These are phyloP conservation scores for Stramenopiles sp. DNA, from an alignment of 352 stramenopile species.

Conservation along the genomic window DNA sequence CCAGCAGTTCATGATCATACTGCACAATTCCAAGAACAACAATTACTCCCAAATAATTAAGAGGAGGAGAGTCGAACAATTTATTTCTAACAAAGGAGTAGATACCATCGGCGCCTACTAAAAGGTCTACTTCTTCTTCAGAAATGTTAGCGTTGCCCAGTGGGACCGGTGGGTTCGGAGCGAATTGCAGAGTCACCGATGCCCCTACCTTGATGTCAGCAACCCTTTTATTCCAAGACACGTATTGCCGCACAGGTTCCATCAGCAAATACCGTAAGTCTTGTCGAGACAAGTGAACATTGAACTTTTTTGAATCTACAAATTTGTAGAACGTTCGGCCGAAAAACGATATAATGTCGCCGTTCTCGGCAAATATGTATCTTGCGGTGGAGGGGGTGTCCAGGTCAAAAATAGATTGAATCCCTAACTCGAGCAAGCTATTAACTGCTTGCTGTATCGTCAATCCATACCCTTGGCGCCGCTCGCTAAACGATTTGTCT, in stretches of 20 bases:
- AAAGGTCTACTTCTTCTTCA: not conserved
- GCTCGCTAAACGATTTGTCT: slow-evolving; percentile 33
- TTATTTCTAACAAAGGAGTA: not conserved
- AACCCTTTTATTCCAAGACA: slow-evolving; percentile 15
- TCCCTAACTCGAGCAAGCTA: slow-evolving; percentile 28
- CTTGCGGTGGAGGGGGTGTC: slow-evolving; percentile 38
- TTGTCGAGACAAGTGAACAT: slow-evolving; percentile 44
- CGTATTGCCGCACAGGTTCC: slow-evolving; percentile 18
- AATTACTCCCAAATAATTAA: too few species aligned
- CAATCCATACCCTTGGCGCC: slow-evolving; percentile 43
- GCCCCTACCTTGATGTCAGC: not conserved
- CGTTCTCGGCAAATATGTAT: slow-evolving; percentile 34
- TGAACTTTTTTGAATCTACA: slow-evolving; percentile 30
- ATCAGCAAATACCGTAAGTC: slow-evolving; percentile 29
- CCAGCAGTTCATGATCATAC: too few species aligned
- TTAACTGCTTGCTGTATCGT: slow-evolving; percentile 48
- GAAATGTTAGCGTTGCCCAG: not conserved
- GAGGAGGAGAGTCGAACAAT: too few species aligned
- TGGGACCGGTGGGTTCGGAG: not conserved
- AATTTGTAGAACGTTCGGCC: slow-evolving; percentile 31
- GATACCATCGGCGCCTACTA: slow-evolving; percentile 21
- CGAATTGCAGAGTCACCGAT: not conserved
- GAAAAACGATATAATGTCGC: slow-evolving; percentile 37
- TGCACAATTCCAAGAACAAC: too few species aligned
- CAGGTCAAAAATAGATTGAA: slow-evolving; percentile 16